Base-by-base conservation (phyloP, 768 basidiomycete species). In the Tricholoma bakamatsutake region DNA sequence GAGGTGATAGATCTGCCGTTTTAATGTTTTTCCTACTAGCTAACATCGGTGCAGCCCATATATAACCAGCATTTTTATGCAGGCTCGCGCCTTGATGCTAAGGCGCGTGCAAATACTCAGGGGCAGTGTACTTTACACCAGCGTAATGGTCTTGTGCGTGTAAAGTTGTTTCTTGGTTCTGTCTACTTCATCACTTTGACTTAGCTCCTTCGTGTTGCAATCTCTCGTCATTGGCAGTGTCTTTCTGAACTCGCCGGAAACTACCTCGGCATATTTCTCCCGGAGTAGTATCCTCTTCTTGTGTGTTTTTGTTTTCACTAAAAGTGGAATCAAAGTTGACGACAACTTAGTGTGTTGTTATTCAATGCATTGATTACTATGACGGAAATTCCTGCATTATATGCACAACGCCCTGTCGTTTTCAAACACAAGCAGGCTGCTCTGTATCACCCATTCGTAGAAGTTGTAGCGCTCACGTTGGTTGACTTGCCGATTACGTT, bases 371-470 rank as follows among this genome's bases (percentile, higher is more conserved):
- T 89, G 30, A 73, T 76, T 2, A 72, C 79, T 12, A 81, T 87
- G 81, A 73, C 87, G 10, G 85, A 87, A 64, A 84, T 87, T 43
- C 80, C 83, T 37, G 70, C 84, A 1, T 67, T 87, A n/a, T 87
- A 80, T 61, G 60, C 68, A 2, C 84, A 85, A 62, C 80, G 85
- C 5, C 80, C 81, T 0, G 84, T 87, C 37, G 72, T 86, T 9
- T 66, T 73, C 37, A 75, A 81, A 12, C 85, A 87, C 56, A 67
- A 75, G 37, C 74, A 75, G 45, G 81, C 82, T 0, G 85, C 84
- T 5, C 78, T 86, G 75, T 84, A 87, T 59, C 77, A 80, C 51
- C 80, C 80, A 2, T 79, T 79, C 60, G 68, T 78, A 24, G 80
- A 81, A 62, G 64, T 61, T 40, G 28, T 54, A 8, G 55, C 70